Evolutionary conservation across 495 filamentous ascomycete species (phyloP).

Genomic region (Aspergillus campestris): DNA sequence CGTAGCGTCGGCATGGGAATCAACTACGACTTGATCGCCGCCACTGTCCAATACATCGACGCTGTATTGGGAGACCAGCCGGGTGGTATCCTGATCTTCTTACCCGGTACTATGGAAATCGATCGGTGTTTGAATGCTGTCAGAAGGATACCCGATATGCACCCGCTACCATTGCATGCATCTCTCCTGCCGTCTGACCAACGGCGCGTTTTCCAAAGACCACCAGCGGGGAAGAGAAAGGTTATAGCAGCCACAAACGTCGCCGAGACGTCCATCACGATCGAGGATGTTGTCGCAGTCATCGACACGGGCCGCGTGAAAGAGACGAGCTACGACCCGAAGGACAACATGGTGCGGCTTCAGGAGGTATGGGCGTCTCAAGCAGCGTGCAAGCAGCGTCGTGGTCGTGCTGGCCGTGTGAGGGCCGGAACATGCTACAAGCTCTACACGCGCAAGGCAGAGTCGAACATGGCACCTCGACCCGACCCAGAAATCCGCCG

Average conservation of each 20-base stretch:
- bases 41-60: conserved; percentile 74
- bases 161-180: conserved; percentile 84
- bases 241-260: conserved; percentile 93
- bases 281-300: conserved; percentile 92
- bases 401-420: conserved; percentile 89
- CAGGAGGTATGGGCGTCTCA: conserved; percentile 92
- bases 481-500: conserved; percentile 90
- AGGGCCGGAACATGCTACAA: conserved; percentile 90
- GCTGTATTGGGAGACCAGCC: conserved; percentile 55
- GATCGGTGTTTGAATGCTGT: conserved; percentile 68
- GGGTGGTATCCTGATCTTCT: conserved; percentile 88
- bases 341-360: conserved; percentile 88
- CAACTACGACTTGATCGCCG: conserved; percentile 83
- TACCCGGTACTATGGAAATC: conserved; percentile 83
- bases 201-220: conserved; percentile 67
- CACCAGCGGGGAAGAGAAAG: conserved; percentile 77
- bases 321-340: conserved; percentile 88
- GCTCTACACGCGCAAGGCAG: conserved; percentile 78
- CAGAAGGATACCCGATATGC: conserved; percentile 55
- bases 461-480: conserved; percentile 77
- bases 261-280: conserved; percentile 96
- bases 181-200: conserved; percentile 84
- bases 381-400: conserved; percentile 93
- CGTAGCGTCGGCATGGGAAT: conserved; percentile 74
- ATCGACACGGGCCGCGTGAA: conserved; percentile 94